Base-by-base conservation (phyloP, 257 asterid genomes). In the Capsicum pubescens region DNA sequence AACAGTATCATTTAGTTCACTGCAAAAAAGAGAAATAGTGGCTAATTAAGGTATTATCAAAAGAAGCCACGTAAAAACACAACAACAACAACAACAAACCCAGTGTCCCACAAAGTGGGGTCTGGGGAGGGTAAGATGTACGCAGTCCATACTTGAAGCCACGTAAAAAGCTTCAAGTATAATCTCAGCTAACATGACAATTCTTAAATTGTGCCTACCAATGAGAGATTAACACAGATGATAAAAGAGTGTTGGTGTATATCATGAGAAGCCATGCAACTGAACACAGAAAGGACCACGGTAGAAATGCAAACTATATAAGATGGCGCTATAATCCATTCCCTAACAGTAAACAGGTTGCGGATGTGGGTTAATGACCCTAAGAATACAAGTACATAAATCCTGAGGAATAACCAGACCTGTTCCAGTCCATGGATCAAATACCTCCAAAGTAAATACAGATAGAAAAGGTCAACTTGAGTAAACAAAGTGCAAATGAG, bases 1-100 rank as follows among this genome's bases (percentile, higher is more conserved):
- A 85, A 93, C 97, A 76, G 99, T 94, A 84, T 93, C 98, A 87
- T 96, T 94, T 83, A 96, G 90, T 88, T 95, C 98, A 82, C 98
- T 95, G 97, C 94, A 87, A 87, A 57, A 52, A 84, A 9, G 61
- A 84, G 35, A 63, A 82, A 66, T 14, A 66, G 79, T 52, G 14
- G 42, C 44, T 36, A 32, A 48, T 32, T 54, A 77, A 77, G 46
- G 26, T 32, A 52, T 15, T 54, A 77, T 77, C 48, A 8, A 54
- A 14, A 26, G 50, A 77, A 77, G 50, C 64, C 39, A 46, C 14
- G 14, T 15, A 52, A 26, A 52, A 52, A 77, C 32, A 26, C 32
- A 26, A 26, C 32, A 26, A 26, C 32, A 26, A 1, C 32, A 26
- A 26, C 32, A 26, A 26, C 32, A 26, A 26, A 26, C 32, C 32